Conservation (phyloP, 2,329 filamentous ascomycete genomes). For the Eutypella sp. region DNA sequence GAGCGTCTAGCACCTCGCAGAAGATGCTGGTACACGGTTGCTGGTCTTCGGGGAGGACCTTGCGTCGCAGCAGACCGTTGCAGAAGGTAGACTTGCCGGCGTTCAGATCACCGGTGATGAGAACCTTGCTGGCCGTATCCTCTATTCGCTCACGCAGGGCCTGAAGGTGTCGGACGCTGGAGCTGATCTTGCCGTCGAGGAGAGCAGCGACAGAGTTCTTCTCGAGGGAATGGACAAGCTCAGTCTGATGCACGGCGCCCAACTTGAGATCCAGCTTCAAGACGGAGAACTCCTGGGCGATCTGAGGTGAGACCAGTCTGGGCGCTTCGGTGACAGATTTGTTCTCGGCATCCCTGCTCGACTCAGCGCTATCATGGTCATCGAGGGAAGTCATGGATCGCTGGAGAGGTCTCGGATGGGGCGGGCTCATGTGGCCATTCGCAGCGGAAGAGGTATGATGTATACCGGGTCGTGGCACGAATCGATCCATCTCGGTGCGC, state of each 20-base stretch:
- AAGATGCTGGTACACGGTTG: conserved; percentile 98
- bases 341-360: conserved; percentile 64
- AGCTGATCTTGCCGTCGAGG: conserved; percentile 88
- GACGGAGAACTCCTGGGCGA: conserved; percentile 92
- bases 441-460: conserved; percentile 59
- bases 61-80: conserved; percentile 89
- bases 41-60: conserved; percentile 92
- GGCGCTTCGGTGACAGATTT: conserved; percentile 60
- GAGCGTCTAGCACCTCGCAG: conserved; percentile 89
- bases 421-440: conserved; percentile 36
- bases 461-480: conserved; percentile 56
- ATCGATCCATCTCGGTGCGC: conserved; percentile 44
- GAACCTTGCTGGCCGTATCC: conserved; percentile 93
- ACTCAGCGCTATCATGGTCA: conserved; percentile 58
- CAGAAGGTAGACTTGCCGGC: conserved; percentile 98
- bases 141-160: conserved; percentile 89
- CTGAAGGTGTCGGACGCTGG: conserved; percentile 85
- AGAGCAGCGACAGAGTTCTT: conserved; percentile 86
- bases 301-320: conserved; percentile 81
- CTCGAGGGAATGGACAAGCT: conserved; percentile 90
- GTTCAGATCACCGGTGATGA: conserved; percentile 93
- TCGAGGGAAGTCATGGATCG: conserved; percentile 70
- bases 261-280: conserved; percentile 93
- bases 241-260: conserved; percentile 76
- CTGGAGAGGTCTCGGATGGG: conserved; percentile 48